Base-by-base conservation (phyloP, 345 rosid species). In the Linum trigynum region DNA sequence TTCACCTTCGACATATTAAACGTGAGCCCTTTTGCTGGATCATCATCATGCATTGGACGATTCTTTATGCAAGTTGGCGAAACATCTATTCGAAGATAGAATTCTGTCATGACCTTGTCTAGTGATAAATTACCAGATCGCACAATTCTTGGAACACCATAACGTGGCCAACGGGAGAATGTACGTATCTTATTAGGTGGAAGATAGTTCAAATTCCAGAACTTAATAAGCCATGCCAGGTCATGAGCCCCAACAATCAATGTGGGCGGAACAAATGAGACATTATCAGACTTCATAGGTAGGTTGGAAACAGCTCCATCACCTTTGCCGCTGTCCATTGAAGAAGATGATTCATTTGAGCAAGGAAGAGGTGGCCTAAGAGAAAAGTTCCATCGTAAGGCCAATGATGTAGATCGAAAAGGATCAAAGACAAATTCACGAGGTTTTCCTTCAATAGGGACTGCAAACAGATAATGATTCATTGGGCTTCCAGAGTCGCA, bases 101-200 rank as follows among this genome's bases (percentile, higher is more conserved):
- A 90, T 75, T 94, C 99, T 10, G 95, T 94, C 92, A 94, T 85
- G 75, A 94, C 96, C 79, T 78, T 94, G 75, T 94, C 99, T n/a
- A 90, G 57, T 62, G 99, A 83, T 69, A 94, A 72, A 75, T 94
- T 90, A 61, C 99, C 99, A 63, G 99, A 94, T 71, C 99, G 83
- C 58, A 76, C 67, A 81, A 70, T 63, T 80, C 92, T 83, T 38
- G 97, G 85, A 68, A 90, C 76, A 61, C 99, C 99, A 84, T 84
- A 94, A 72, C 99, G 95, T 71, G 96, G 91, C 85, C 90, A 94
- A 62, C 96, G 80, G 42, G 99, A 85, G 82, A 94, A 90, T 61
- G 78, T 68, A 23, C 99, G 96, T 72, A 94, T 74, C 74, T 90
- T 94, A 77, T 94, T 92, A 9, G 99, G 99, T 74, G 99, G 99